Base-by-base conservation (phyloP, 2,329 filamentous ascomycete species). In the Arthrocladium fulminans region DNA sequence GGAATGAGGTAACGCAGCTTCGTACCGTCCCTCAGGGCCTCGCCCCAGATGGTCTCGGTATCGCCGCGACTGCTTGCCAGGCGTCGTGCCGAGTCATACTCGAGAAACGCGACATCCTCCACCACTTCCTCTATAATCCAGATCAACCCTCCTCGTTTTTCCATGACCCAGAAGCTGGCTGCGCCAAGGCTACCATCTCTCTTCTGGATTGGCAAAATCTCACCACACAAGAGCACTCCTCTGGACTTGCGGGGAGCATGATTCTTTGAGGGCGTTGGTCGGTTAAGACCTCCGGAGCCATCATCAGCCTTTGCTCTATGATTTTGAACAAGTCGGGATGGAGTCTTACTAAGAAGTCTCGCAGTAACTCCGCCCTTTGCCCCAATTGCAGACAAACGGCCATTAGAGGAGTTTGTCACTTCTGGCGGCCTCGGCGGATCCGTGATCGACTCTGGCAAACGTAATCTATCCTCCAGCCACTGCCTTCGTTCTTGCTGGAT, bases 91-190 rank as follows among this genome's bases (percentile, higher is more conserved):
- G 88, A 83, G 61, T 94, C 86, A 17, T 94, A 75, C 9, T 73
- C 76, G 37, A 98, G 68, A 52, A 80, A 78, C 3, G 86, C 88
- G 32, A 92, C 83, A 63, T 98, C 89, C 67, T 98, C 92, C 48
- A 90, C 87, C 52, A 98, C 97, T 67, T 98, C 92, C 65, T 98
- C 92, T 2, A 98, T 70, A 7, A 98, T 92, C 92, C 92, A 98
- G 51, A 98, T 97, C 51, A 98, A 69, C 8, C 90, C 89, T 45
- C 88, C 82, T 42, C 84, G 80, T 67, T 98, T 98, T 66, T 98
- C 92, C 70, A 98, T 98, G 2, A 98, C 92, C 92, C 92, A 98
- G 32, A 98, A 71, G 66, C 89, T 97, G 30, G 92, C 92, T 50
- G 92, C 89, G 2, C 92, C 92, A 3, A 84, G 90, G 9, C 84